phyloP scores from a whole-genome alignment of 768 basidiomycete species.

The Sporobolomyces pararoseus region DNA sequence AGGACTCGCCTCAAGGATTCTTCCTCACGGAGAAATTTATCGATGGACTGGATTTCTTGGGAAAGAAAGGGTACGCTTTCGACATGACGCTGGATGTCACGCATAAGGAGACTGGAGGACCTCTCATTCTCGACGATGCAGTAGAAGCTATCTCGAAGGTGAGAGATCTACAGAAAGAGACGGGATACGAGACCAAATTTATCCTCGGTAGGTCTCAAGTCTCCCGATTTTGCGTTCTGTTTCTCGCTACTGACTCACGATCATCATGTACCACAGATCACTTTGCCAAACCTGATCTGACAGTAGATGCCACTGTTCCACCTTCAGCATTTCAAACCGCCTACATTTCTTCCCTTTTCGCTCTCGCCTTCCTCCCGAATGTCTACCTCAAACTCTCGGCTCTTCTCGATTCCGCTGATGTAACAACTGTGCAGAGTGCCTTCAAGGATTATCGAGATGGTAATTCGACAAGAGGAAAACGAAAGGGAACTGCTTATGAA shows the following conservation, averaged over 20 bases:
- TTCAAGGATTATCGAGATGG: slow-evolving; percentile 16
- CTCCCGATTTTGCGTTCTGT: not conserved
- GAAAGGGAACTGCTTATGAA: slow-evolving; percentile 17
- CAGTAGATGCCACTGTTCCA: not conserved
- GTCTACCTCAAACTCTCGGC: slow-evolving; percentile 38
- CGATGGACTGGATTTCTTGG: slow-evolving; percentile 24
- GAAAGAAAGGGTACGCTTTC: slow-evolving; percentile 27
- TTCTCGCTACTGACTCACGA: not conserved
- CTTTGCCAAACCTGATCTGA: slow-evolving; percentile 34
- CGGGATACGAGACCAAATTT: slow-evolving; percentile 14
- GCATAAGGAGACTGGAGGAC: slow-evolving; percentile 13
- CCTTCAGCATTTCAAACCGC: not conserved
- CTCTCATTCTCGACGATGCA: slow-evolving; percentile 33
- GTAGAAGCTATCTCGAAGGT: slow-evolving; percentile 28
- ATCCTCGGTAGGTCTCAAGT: slow-evolving; percentile 17
- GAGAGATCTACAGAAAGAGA: slow-evolving; percentile 12
- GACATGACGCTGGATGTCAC: slow-evolving; percentile 36
- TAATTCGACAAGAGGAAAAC: not conserved
- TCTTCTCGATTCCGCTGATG: slow-evolving; percentile 24
- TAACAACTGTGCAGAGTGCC: slow-evolving; percentile 2
- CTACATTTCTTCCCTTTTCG: slow-evolving; percentile 27
- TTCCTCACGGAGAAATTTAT: slow-evolving; percentile 18
- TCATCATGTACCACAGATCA: slow-evolving; percentile 28
- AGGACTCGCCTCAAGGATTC: slow-evolving; percentile 30
- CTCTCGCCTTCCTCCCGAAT: slow-evolving; percentile 34